phyloP scores from a whole-genome alignment of 108 stramenopile genomes.

The Fistulifera pelliculosa region DNA sequence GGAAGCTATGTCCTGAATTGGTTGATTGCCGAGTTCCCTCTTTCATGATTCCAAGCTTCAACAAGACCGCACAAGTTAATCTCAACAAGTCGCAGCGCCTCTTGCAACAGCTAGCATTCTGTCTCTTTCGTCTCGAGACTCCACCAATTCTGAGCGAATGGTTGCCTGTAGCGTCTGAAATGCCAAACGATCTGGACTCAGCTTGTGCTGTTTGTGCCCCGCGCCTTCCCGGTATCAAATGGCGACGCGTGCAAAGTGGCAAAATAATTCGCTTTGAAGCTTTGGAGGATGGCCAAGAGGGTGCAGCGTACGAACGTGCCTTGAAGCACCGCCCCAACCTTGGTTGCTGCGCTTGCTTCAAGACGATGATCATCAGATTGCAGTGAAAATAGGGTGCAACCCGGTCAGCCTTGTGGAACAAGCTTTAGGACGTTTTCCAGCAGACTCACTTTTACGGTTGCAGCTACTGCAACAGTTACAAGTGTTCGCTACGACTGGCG shows the following conservation, averaged over 20 bases:
- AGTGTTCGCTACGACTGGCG: conserved; percentile 18
- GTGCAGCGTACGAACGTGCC: conserved; percentile 27
- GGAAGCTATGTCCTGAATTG: conserved; percentile 4
- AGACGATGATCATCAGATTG: background rate
- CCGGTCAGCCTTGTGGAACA: conserved; percentile 13
- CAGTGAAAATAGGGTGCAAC: conserved; percentile 16
- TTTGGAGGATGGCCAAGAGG: conserved; percentile 24
- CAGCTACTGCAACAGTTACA: background rate
- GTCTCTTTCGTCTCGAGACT: conserved; percentile 12
- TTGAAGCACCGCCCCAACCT: conserved; percentile 21
- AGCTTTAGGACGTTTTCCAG: conserved; percentile 19
- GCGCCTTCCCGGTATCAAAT: conserved; percentile 9
- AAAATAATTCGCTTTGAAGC: conserved; percentile 11
- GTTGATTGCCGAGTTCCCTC: background rate
- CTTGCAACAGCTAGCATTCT: conserved; percentile 16
- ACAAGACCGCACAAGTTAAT: conserved; percentile 10
- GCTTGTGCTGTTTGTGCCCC: conserved; percentile 21
- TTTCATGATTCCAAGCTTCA: background rate
- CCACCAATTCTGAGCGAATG: conserved; percentile 2
- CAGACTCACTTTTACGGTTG: conserved; percentile 1
- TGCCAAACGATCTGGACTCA: background rate
- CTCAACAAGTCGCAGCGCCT: conserved; percentile 10
- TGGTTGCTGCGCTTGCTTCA: conserved; percentile 18
- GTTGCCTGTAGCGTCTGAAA: conserved; percentile 5
- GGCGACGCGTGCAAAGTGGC: conserved; percentile 17